Percentiles rank a stretch among this genome's conserved stretches.
Evolutionary conservation across 2,329 filamentous ascomycete species (phyloP).

Genomic region (Gremmenia infestans): DNA sequence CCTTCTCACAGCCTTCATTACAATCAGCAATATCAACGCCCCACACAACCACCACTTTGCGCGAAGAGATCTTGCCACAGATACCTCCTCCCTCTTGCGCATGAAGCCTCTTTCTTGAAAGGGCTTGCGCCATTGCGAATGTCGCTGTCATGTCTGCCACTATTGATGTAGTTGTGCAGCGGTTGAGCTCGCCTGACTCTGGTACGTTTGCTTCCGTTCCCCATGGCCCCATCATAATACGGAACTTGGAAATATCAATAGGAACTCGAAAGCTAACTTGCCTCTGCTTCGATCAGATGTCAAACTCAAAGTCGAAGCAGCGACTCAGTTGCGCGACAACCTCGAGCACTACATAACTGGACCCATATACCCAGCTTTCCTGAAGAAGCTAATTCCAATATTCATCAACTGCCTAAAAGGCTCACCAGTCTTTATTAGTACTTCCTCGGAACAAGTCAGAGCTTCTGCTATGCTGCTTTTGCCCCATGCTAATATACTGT

Average conservation of each 20-base stretch:
- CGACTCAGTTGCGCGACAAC: slow-evolving; percentile 81
- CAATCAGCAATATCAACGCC: neutral
- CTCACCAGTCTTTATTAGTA: slow-evolving; percentile 85
- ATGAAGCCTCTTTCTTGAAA: slow-evolving; percentile 23
- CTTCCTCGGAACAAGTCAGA: slow-evolving; percentile 79
- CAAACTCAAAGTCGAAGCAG: slow-evolving; percentile 75
- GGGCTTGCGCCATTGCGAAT: slow-evolving; percentile 32
- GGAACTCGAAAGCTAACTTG: slow-evolving; percentile 9
- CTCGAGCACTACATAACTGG: slow-evolving; percentile 83
- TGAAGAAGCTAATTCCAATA: slow-evolving; percentile 83
- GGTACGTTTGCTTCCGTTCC: slow-evolving; percentile 15
- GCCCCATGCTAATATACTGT: slow-evolving; percentile 8
- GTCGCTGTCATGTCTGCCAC: slow-evolving; percentile 55
- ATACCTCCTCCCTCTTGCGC: slow-evolving; percentile 4
- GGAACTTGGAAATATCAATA: neutral
- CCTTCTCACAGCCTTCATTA: neutral
- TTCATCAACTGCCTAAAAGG: slow-evolving; percentile 82
- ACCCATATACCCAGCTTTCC: slow-evolving; percentile 71
- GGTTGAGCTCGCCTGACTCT: slow-evolving; percentile 41
- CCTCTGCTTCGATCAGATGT: slow-evolving; percentile 52
- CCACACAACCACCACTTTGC: neutral
- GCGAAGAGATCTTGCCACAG: neutral
- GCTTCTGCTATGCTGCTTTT: neutral
- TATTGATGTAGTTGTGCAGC: slow-evolving; percentile 59
- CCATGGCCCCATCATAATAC: neutral